Base-by-base conservation (phyloP, 805 yeast species). In the Maudiozyma serrabonitensis region DNA sequence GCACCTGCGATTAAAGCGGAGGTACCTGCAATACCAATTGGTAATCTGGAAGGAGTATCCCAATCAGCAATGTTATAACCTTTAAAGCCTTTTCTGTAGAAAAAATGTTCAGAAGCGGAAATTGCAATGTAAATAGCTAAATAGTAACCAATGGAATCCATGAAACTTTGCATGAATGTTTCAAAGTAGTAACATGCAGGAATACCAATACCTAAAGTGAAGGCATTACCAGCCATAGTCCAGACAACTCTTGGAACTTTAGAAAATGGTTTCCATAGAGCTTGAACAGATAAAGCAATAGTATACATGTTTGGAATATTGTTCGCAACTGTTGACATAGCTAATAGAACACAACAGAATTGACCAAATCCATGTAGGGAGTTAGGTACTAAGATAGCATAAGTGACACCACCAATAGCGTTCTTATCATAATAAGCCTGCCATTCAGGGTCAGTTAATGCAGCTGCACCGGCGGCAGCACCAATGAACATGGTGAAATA, bases 241-340 rank as follows among this genome's bases (percentile, higher is more conserved):
- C 96, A 89, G 46, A 79, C 60, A 47, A 84, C 77, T 74, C 96
- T 79, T 61, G 96, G 96, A 52, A 89, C 74, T 61, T 74, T 77
- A 40, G 80, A 74, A 62, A 88, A 77, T 54, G 78, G 79, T 48
- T 84, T 76, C 84, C 89, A 84, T 59, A 84, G 70, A 40, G 93
- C 81, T 70, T 89, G 96, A 31, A 90, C 88, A 58, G 88, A 81
- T 61, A 89, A 74, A 41, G 87, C 89, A 61, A 87, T 79, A 23
- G 96, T 87, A 75, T 89, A 89, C 84, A 87, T 81, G 73, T 88
- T 89, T 67, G 96, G 96, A 67, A 88, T 79, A 72, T 87, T 89
- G 75, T 87, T 87, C 56, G 95, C 83, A 52, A 89, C 83, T 31
- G 95, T 87, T 35, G 95, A 86, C 57, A 90, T 71, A 18, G 95